Evolutionary conservation across 306 rosid genomes (phyloP), one percentile per base, ranked within the genome.

Genomic region (Benincasa hispida): DNA sequence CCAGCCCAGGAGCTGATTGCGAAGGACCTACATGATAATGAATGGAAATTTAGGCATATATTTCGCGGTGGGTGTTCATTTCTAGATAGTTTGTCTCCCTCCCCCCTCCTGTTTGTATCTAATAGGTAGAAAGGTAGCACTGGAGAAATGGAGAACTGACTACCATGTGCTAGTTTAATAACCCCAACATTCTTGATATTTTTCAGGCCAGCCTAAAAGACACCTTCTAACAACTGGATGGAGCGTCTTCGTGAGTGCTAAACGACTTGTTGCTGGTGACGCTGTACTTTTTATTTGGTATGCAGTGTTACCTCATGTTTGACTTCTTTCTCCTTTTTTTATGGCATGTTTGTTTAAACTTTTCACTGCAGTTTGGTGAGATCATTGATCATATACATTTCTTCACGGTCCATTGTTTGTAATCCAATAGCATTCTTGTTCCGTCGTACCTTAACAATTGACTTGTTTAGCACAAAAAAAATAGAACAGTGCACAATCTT

Each of bases 141-240:
- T 72, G 19, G 28, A 35, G 58, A 25, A 70, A 47, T 30, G 32
- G 32, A 28, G 77, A 74, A 12, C 39, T 53, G 10, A 54, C 47
- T 32, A 5, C 56, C 37, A 8, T 65, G 50, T n/a, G 10, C 7
- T 65, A 34, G 28, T 37, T 65, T n/a, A 35, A 19, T 65, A 4
- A 10, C 48, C 42, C 27, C 48, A 37, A 37, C 15, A 9, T 35
- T 65, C 28, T 72, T 28, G 27, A 37, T 76, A 78, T 83, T 47
- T 79, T 81, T 76, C 88, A 95, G 99, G 99, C 81, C 99, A 95
- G 86, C 99, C 99, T 39, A 95, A 95, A 85, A 91, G 99, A 78
- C 99, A 95, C 78, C 97, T 95, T 61, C 96, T 95, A 79, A 95
- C 99, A 0, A 95, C 99, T 10, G 99, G 99, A 79, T 95, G 99